Base-by-base conservation (phyloP, 1,284 basidiomycete genomes). In the Xerocomus amazonicus region DNA sequence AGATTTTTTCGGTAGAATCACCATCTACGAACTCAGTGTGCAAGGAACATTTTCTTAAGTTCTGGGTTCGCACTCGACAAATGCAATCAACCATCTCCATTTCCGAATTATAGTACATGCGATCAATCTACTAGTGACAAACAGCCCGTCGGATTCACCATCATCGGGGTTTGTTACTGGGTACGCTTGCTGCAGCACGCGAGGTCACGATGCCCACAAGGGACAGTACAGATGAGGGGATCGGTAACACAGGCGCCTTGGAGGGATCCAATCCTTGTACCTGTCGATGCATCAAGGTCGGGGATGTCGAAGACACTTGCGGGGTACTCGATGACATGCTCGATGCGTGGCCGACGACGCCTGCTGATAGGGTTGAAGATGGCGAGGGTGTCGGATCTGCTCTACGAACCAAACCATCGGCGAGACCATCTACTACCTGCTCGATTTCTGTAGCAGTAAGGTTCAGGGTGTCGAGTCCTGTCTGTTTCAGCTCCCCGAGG, bases 1-100 rank as follows among this genome's bases (percentile, higher is more conserved):
- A 13, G 86, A 89, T 66, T 84, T 89, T 59, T 90, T 89, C 60
- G 86, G 86, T 43, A 75, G 86, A 60, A 77, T 90, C 43, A 87
- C 80, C 9, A 63, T 89, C 46, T 89, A 88, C 59, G 81, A 87
- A 61, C 58, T 89, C 32, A 73, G 72, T 55, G 47, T 88, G 23
- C 71, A 79, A 46, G 81, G 81, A 2, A 23, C 19, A 23, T 19
- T 28, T 14, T 23, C 35, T 14, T 43, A 44, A 51, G 4, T 17
- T 17, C 52, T 33, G 9, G 16, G 19, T 23, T 19, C 12, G 52
- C 52, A 50, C 48, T 39, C 59, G 2, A 43, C n/a, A 36, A 4
- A 46, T 64, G 37, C 59, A 62, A 57, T 50, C 57, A 64, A 62
- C 59, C 59, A 53, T 48, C 45, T 66, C 47, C 48, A 66, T 62